Base-by-base conservation (phyloP, 768 basidiomycete genomes). In the Mycena albidolilacea region DNA sequence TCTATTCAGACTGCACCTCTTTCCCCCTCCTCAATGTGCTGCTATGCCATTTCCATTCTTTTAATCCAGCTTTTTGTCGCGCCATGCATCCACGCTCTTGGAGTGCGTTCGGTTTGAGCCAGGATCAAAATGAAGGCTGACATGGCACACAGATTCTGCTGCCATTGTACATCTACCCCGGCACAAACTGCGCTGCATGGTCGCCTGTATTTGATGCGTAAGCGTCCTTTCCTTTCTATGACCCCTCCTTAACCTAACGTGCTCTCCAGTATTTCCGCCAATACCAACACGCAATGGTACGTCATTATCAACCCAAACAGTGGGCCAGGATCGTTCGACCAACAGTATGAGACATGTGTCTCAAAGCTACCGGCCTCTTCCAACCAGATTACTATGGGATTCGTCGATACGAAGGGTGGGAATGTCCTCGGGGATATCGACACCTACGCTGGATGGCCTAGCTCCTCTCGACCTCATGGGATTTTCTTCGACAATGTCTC, bases 381-480 rank as follows among this genome's bases (percentile, higher is more conserved):
- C n/a, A 64, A 15, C 38, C 58, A 67, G 19, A 54, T 74, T 46
- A 48, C 55, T 5, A 5, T 75, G 44, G 74, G 74, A 35, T 71
- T 43, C n/a, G 37, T 75, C 11, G 58, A 64, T 37, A 55, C 55
- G 11, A 38, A 1, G 7, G 14, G 11, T 59, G 68, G 39, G 11
- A 62, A 17, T 21, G 58, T 66, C 12, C 11, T 37, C 0, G 19
- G 15, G 7, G 66, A 75, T 65, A 65, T 75, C 35, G 70, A 75
- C 62, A 69, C 69, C 3, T 75, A 75, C 37, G 69, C 70, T 3
- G 61, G 54, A 46, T 75, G 74, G 74, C 41, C 43, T 57, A 67
- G 41, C 38, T 11, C 64, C 3, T 62, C 12, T 15, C 74, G 70
- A 1, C 74, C 74, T 1, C 38, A 35, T 7, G 74, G 74, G 14